Percentiles rank a stretch among this genome's conserved stretches.
phyloP scores from a whole-genome alignment of 2,329 filamentous ascomycete species.

The Didymella pomorum region DNA sequence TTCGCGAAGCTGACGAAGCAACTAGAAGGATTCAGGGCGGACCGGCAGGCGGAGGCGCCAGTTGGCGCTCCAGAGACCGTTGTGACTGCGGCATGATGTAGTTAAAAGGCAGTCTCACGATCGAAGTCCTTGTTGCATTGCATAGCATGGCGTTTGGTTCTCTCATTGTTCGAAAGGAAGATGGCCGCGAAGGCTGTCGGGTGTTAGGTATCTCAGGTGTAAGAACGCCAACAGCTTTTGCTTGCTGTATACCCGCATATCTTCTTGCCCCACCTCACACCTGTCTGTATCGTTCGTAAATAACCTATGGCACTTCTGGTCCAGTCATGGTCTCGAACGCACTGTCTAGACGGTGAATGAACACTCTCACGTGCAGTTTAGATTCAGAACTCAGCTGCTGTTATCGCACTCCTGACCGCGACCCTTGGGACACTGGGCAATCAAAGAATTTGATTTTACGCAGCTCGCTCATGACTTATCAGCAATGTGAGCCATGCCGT shows the following conservation, averaged over 20 bases:
- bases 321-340: too few species aligned
- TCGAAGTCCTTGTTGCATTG: not conserved
- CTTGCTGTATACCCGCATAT: not conserved
- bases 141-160: conserved; percentile 3
- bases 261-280: too few species aligned
- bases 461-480: too few species aligned
- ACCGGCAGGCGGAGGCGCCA: not conserved
- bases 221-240: not conserved
- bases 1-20: conserved; percentile 27
- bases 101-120: not conserved
- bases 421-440: too few species aligned
- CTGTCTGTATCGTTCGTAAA: too few species aligned
- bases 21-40: conserved; percentile 1
- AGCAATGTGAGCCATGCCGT: too few species aligned
- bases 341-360: too few species aligned
- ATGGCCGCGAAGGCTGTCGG: not conserved
- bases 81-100: not conserved
- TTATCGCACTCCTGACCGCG: too few species aligned
- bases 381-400: too few species aligned
- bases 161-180: not conserved
- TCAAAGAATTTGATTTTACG: too few species aligned
- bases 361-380: too few species aligned
- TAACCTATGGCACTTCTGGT: too few species aligned
- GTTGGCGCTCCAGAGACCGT: not conserved
- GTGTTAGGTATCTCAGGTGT: not conserved